Percentiles rank a stretch among this genome's conserved stretches.
Evolutionary conservation across 768 basidiomycete species (phyloP).

Genomic region (Stropharia rugosoannulata): DNA sequence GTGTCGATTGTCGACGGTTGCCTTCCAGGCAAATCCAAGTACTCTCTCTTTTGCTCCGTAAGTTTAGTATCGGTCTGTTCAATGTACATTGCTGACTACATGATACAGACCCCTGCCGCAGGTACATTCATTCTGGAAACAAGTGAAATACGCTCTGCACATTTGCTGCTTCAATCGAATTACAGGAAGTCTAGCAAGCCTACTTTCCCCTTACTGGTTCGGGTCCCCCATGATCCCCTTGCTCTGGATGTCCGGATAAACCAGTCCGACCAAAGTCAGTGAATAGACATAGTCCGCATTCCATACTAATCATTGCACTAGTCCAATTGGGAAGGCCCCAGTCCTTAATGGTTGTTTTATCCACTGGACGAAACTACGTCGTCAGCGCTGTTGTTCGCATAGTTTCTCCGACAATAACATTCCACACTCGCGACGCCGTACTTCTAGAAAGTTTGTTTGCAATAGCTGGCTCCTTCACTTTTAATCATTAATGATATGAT

Average conservation of each 20-base stretch:
- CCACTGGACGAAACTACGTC: slow-evolving; percentile 70
- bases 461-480: background rate
- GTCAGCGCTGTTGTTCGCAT: slow-evolving; percentile 52
- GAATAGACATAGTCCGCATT: background rate
- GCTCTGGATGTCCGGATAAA: slow-evolving; percentile 64
- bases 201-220: slow-evolving; percentile 41
- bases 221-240: slow-evolving; percentile 59
- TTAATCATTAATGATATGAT: background rate
- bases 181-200: slow-evolving; percentile 41
- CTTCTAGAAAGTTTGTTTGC: slow-evolving; percentile 32
- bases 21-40: slow-evolving; percentile 53
- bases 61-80: slow-evolving; percentile 22
- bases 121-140: slow-evolving; percentile 71
- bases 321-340: slow-evolving; percentile 67
- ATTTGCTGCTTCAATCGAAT: slow-evolving; percentile 66
- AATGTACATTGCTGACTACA: slow-evolving; percentile 2
- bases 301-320: slow-evolving; percentile 23
- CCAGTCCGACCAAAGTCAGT: slow-evolving; percentile 52
- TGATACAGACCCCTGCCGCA: slow-evolving; percentile 58
- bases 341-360: slow-evolving; percentile 53
- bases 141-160: slow-evolving; percentile 64
- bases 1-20: slow-evolving; percentile 40
- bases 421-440: slow-evolving; percentile 43
- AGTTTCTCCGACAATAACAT: slow-evolving; percentile 51
- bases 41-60: slow-evolving; percentile 74